Evolutionary conservation across 75 land plant species (phyloP).

Genomic region (Pinus albicaulis): DNA sequence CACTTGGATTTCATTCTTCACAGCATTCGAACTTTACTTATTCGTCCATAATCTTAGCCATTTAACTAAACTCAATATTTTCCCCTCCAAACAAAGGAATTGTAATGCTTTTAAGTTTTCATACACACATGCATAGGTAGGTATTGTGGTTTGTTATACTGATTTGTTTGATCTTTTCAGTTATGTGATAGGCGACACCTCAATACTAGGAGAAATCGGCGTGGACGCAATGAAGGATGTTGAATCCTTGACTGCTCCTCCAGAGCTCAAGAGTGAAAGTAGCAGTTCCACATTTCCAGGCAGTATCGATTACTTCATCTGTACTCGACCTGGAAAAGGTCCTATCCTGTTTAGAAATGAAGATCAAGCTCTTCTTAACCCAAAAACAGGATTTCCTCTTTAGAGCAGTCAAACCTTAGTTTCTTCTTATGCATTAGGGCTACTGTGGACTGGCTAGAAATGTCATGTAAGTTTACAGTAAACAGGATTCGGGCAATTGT

Average conservation of each 20-base stretch:
- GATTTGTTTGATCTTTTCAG: slow-evolving; percentile 28
- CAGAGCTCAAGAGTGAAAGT: slow-evolving; percentile 20
- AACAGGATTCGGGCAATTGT: too few species aligned
- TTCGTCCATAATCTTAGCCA: neutral
- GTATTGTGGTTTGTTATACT: neutral
- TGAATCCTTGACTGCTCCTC: slow-evolving; percentile 47
- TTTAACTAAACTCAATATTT: neutral
- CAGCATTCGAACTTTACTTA: neutral
- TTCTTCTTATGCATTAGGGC: slow-evolving; percentile 3
- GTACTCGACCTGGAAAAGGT: slow-evolving; percentile 46
- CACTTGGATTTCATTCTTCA: neutral
- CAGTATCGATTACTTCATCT: slow-evolving; percentile 37
- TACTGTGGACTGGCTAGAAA: neutral
- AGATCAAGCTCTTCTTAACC: slow-evolving; percentile 49
- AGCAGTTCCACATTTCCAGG: slow-evolving; percentile 16
- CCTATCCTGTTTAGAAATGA: slow-evolving; percentile 23
- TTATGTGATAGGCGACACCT: slow-evolving; percentile 78
- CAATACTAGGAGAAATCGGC: slow-evolving; percentile 62
- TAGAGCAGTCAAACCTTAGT: slow-evolving; percentile 1
- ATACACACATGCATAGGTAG: too few species aligned
- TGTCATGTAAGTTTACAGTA: neutral
- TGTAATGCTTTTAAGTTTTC: too few species aligned
- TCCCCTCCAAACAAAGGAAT: neutral
- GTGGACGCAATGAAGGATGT: slow-evolving; percentile 53
- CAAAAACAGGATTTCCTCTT: slow-evolving; percentile 59